Evolutionary conservation across 2,329 filamentous ascomycete species (phyloP), one percentile per base, ranked within the genome.

Genomic region (Celoporthe dispersa): DNA sequence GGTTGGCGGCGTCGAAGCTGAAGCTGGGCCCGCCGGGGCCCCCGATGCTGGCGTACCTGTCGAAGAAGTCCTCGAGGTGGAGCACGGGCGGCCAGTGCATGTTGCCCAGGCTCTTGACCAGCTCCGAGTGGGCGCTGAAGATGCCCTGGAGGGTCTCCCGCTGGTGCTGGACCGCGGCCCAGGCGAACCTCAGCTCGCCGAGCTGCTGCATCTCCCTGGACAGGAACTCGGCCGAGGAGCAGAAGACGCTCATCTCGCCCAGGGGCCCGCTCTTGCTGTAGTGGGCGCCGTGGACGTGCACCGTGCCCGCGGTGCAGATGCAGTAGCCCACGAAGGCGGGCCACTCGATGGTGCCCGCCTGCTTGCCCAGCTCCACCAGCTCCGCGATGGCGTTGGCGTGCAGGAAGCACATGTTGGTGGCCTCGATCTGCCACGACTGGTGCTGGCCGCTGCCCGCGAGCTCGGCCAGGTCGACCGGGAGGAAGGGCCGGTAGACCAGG

Each of bases 401-500:
- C 25, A 94, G 82, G 78, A 89, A 96, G 79, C 94, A 97, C 77
- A 95, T 86, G 75, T 96, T 95, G 0, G 93, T 97, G 0, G 94
- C 93, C 78, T 97, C 93, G 63, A 97, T 95, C 77, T 97, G 94
- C 94, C 94, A 97, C 37, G 92, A 94, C 77, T 97, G 93, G 74
- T 97, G 92, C 76, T 97, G 93, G 1, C 92, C 92, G 0, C 88
- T 91, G 19, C 92, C 92, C 16, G 92, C 88, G 8, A 97, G 86
- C 78, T 97, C 94, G 33, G 91, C 88, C 3, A 97, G 84, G 78
- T 97, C 92, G 72, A 97, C 92, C 0, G 94, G 94, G 7, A 97
- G 84, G 79, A 97, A 97, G 0, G 93, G 93, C 22, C 94, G 88
- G 77, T 97, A 97, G 59, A 97, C 91, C 64, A 97, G 84, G 76